Evolutionary conservation across 1,284 basidiomycete species (phyloP), one percentile per base, ranked within the genome.

Genomic region (Lentinula novae-zelandiae): DNA sequence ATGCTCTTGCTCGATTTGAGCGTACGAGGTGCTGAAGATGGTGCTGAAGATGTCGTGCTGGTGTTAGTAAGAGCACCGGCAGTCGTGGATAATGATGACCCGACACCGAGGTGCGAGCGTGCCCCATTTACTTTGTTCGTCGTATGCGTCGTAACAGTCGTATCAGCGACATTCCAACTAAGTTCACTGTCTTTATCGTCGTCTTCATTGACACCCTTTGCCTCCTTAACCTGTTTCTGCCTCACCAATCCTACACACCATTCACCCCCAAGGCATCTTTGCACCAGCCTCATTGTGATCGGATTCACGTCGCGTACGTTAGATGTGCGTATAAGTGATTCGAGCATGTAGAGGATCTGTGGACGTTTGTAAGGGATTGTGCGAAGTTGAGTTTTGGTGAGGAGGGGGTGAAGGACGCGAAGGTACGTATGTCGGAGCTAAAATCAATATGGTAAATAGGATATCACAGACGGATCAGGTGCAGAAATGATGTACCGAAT

Each of bases 341-440:
- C 86, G n/a, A 99, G 82, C 5, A 92, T 82, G 49, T 86, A 83
- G 10, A 93, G 86, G 65, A 99, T 92, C 72, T 97, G 92, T 0
- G 89, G 81, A 4, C 95, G 90, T 73, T 99, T 99, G 80, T 99
- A 98, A 0, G 93, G 89, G 63, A 85, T 80, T 60, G 78, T 78
- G 38, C 89, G 87, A 5, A 99, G 82, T 73, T 99, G 97, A 0
- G 97, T 99, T 72, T 94, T 94, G 15, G 92, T 95, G 31, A 99
- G 82, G 3, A 99, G 86, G 0, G 96, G 96, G 70, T 98, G 94
- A 4, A 99, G 81, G 1, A 99, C 97, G 13, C 96, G 90, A 17
- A 99, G 87, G 71, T 96, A 99, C 0, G 96, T 98, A 73, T 99
- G 96, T 38, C 95, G 91, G 42, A 99, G 82, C 93, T 97, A 69